These are phyloP conservation scores for Scheffersomyces spartinae DNA, from an alignment of 805 yeast genomes.

Conservation along the genomic window DNA sequence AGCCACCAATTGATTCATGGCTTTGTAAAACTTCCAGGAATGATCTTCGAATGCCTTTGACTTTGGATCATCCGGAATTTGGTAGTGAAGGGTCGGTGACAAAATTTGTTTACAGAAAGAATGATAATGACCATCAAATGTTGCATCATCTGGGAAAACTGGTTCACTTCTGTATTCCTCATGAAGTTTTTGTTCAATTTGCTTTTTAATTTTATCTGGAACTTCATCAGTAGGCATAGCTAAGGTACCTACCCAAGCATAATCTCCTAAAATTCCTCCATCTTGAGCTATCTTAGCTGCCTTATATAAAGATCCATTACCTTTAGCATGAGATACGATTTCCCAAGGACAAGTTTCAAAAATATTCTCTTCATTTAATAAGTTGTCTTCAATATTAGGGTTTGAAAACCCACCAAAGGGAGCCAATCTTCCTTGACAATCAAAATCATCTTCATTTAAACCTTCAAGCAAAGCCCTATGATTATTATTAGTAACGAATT, in stretches of 20 bases:
- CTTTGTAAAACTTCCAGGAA: slow-evolving; percentile 78
- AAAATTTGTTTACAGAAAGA: slow-evolving; percentile 88
- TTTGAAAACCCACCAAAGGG: slow-evolving; percentile 71
- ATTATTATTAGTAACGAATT: not conserved
- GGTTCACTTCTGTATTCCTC: slow-evolving; percentile 47
- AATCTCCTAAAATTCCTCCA: slow-evolving; percentile 20
- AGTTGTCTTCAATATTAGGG: slow-evolving; percentile 40
- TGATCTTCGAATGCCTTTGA: slow-evolving; percentile 93
- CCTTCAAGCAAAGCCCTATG: not conserved
- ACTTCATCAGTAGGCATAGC: slow-evolving; percentile 87
- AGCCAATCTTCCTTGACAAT: slow-evolving; percentile 26
- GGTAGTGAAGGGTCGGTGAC: slow-evolving; percentile 93
- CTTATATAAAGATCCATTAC: slow-evolving; percentile 82
- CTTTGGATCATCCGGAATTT: slow-evolving; percentile 89
- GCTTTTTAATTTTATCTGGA: slow-evolving; percentile 40
- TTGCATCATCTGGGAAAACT: slow-evolving; percentile 63
- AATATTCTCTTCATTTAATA: slow-evolving; percentile 29
- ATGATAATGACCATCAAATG: slow-evolving; percentile 83
- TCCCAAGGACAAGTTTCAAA: slow-evolving; percentile 62
- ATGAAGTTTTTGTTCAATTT: slow-evolving; percentile 38
- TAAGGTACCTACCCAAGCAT: slow-evolving; percentile 77
- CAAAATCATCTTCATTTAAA: slow-evolving; percentile 10
- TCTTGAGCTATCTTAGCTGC: slow-evolving; percentile 57
- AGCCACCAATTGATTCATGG: slow-evolving; percentile 70
- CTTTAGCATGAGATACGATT: slow-evolving; percentile 55